Evolutionary conservation across 2,329 filamentous ascomycete genomes (phyloP).

Genomic region (Dactylellina drechsleri): DNA sequence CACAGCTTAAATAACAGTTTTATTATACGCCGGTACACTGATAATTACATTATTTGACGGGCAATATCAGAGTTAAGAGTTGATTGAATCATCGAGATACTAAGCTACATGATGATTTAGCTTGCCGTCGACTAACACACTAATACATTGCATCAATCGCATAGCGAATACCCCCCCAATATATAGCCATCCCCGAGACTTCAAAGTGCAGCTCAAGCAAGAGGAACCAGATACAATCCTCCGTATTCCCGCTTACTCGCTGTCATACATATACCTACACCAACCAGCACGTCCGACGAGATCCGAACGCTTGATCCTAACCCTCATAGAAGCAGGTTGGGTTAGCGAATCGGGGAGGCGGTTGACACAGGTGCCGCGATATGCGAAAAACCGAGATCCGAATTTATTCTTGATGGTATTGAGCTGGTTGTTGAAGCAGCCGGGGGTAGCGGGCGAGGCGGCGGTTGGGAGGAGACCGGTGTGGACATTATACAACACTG

Average conservation of each 20-base stretch:
- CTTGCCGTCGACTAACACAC: too few relatives aligned
- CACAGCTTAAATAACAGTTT: too few relatives aligned
- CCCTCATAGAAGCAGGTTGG: conserved; percentile 13
- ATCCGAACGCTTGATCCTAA: conserved; percentile 31
- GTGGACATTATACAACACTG: conserved; percentile 32
- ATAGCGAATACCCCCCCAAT: too few relatives aligned
- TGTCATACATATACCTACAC: conserved; percentile 34
- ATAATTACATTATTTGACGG: too few relatives aligned
- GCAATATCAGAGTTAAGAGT: too few relatives aligned
- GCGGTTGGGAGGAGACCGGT: conserved; percentile 36
- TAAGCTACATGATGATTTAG: too few relatives aligned
- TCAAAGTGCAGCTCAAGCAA: too few relatives aligned
- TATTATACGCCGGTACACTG: too few relatives aligned
- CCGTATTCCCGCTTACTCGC: neutral
- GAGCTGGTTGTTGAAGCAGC: conserved; percentile 42
- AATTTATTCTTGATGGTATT: conserved; percentile 34
- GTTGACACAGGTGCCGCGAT: conserved; percentile 37
- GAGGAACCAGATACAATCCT: too few relatives aligned
- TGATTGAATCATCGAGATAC: too few relatives aligned
- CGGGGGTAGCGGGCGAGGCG: conserved; percentile 27
- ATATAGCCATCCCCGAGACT: too few relatives aligned
- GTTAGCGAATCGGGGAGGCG: conserved; percentile 28
- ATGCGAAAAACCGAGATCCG: conserved; percentile 24
- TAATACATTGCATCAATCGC: too few relatives aligned
- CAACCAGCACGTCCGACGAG: conserved; percentile 29